Evolutionary conservation across 257 asterid genomes (phyloP).

Genomic region (Forsythia suspensa): DNA sequence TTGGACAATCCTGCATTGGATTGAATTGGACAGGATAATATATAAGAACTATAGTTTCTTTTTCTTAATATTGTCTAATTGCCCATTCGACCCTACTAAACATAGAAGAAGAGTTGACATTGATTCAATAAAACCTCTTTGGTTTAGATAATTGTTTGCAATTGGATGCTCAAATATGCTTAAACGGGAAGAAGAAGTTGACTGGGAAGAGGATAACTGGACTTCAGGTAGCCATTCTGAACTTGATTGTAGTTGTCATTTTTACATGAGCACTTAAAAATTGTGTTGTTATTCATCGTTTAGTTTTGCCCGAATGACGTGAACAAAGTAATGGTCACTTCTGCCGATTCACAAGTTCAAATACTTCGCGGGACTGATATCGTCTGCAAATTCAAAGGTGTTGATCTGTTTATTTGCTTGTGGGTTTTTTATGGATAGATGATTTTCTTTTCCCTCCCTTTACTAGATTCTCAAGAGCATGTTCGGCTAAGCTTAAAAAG

Average conservation of each 20-base stretch:
- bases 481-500: too few species aligned
- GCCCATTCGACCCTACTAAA: neutral
- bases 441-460: too few species aligned
- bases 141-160: slow-evolving; percentile 60
- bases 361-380: slow-evolving; percentile 61
- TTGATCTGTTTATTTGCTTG: slow-evolving; percentile 4
- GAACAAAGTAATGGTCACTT: slow-evolving; percentile 85
- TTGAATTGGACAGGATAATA: neutral
- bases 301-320: slow-evolving; percentile 80
- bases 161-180: slow-evolving; percentile 61
- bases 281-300: neutral
- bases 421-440: neutral
- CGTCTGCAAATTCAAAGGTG: slow-evolving; percentile 78
- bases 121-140: slow-evolving; percentile 2
- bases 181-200: slow-evolving; percentile 71
- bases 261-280: neutral
- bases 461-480: neutral
- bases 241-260: neutral
- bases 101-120: neutral
- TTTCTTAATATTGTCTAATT: neutral
- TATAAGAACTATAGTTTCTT: neutral
- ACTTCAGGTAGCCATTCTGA: slow-evolving; percentile 57
- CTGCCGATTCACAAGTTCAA: slow-evolving; percentile 79
- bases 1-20: neutral
- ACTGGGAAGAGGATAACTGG: slow-evolving; percentile 80